phyloP scores from a whole-genome alignment of 352 stramenopile genomes.

The Peronospora farinosa region DNA sequence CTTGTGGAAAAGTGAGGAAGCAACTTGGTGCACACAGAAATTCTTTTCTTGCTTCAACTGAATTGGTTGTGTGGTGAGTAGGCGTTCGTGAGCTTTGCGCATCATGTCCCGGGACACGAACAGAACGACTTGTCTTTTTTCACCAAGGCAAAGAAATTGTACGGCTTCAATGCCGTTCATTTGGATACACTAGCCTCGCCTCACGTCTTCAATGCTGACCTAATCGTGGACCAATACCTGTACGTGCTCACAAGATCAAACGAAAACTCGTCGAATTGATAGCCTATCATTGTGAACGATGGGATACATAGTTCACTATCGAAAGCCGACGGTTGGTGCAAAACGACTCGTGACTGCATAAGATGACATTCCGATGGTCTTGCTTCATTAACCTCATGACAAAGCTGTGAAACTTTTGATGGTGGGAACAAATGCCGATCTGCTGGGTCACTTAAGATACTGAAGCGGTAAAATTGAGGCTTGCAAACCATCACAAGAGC shows the following conservation, averaged over 20 bases:
- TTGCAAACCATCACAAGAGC: too few species aligned
- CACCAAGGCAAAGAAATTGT: constrained; percentile 34
- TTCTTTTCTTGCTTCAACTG: background rate
- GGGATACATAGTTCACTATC: too few species aligned
- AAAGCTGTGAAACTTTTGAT: too few species aligned
- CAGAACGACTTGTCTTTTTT: constrained; percentile 49
- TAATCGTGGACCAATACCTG: constrained; percentile 42
- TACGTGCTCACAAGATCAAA: constrained; percentile 33
- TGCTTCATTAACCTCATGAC: too few species aligned
- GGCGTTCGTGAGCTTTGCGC: constrained; percentile 45
- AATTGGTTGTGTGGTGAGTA: constrained; percentile 7
- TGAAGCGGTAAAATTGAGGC: too few species aligned
- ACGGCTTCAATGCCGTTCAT: constrained; percentile 31
- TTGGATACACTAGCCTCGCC: constrained; percentile 37
- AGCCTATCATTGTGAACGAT: too few species aligned
- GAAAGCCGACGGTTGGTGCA: too few species aligned
- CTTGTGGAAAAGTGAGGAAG: constrained; percentile 25
- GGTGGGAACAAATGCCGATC: too few species aligned
- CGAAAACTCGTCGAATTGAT: background rate
- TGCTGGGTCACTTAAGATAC: too few species aligned
- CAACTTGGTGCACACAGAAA: background rate
- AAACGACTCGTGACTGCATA: too few species aligned
- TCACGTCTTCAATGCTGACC: constrained; percentile 38
- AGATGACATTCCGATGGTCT: too few species aligned
- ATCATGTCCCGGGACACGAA: constrained; percentile 46